Base-by-base conservation (phyloP, 768 basidiomycete species). In the Paxillus involutus region DNA sequence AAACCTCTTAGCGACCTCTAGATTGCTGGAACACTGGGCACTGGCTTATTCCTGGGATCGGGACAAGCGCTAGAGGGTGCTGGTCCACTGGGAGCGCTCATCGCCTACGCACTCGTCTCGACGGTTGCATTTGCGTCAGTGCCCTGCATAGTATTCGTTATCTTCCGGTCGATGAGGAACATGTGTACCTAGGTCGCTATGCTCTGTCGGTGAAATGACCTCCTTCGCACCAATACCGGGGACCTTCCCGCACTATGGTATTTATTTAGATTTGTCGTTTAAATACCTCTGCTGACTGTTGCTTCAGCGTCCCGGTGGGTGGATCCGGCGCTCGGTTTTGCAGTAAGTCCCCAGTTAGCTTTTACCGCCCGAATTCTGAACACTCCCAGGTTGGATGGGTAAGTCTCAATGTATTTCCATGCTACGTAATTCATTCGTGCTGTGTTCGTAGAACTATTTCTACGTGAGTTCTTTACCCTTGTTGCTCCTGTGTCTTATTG, bases 121-220 rank as follows among this genome's bases (percentile, higher is more conserved):
- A 82, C 83, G 1, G 81, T 85, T 39, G 82, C 83, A 10, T 88
- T 85, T 67, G 73, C 84, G 75, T 83, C 55, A 63, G 82, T 41
- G 17, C 14, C 16, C 32, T 17, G 33, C 9, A 33, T 33, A 33
- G 3, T 21, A 17, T 17, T 33, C 26, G 11, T 21, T 6, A 33
- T 32, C 41, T 51, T 24, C 7, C 66, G 75, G 13, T 66, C 75
- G 76, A 29, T 29, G 8, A 29, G 14, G 17, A 3, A 29, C 33
- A 36, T 26, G 29, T 16, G 10, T 24, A 42, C 29, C 14, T 36
- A 82, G 81, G 7, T 80, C 84, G 7, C 69, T 89, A 17, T 85
- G 85, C 60, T 79, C 83, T 6, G 65, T 89, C n/a, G 87, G 83
- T 33, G 89, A 91, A 71, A 86, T 90, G 87, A 86, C 88, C 26